Base-by-base conservation (phyloP, 345 rosid genomes). In the Eucalyptus brandiana region DNA sequence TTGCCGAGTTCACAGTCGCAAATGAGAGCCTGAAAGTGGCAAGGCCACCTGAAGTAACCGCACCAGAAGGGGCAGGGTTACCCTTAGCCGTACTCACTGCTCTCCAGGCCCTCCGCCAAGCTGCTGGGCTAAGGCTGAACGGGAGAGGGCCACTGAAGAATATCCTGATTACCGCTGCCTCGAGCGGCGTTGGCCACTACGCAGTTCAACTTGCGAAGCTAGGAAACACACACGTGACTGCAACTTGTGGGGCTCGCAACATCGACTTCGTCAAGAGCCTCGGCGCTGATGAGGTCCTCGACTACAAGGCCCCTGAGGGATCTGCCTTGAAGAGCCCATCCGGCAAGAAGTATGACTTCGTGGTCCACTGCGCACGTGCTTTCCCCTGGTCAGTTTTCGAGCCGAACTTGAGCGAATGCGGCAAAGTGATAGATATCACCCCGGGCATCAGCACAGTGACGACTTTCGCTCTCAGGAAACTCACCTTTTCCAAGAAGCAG, bases 161-260 rank as follows among this genome's bases (percentile, higher is more conserved):
- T 85, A 32, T 91, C 62, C 90, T 91, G 67, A 80, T 91, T 37
- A 91, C 90, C 2, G 92, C 92, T 5, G 92, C 90, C 21, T 91
- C 92, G 5, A 90, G 92, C 12, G 90, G 89, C 37, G 91, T 89
- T 4, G 91, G 91, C 47, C 92, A 88, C 87, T 88, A 86, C 6
- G 92, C 88, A 0, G 92, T 91, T 65, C 92, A 89, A 49, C 90
- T 91, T 3, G 91, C 91, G 18, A 91, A 91, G 88, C 88, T 89
- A 60, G 89, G 91, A 42, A 89, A 89, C 76, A 87, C 89, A 5
- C 91, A 91, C 21, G 90, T 88, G 54, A 89, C 90, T 2, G 92
- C 91, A 17, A 91, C 92, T 19, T 88, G 91, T 11, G 91, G 92
- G n/a, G 89, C 91, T 16, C 88, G 89, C 62, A 89, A 91, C 89